Percentiles rank a stretch among this genome's conserved stretches.
These are phyloP conservation scores for Leptodermis oblonga DNA, from an alignment of 257 asterid species.

Conservation along the genomic window DNA sequence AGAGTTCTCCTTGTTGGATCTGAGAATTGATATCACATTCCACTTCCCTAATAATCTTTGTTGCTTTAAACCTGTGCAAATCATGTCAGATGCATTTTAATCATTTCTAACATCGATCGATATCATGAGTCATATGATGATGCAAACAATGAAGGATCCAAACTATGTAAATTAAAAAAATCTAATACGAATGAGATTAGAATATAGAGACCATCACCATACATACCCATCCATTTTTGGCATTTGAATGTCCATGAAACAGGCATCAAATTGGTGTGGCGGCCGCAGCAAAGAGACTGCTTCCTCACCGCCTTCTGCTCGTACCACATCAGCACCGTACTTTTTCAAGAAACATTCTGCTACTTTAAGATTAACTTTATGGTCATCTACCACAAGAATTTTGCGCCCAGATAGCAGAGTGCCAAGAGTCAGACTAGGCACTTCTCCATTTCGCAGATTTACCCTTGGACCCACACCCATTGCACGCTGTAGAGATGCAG, in stretches of 20 bases:
- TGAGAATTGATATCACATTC: slow-evolving; percentile 44
- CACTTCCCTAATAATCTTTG: slow-evolving; percentile 53
- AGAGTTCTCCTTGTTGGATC: slow-evolving; percentile 44
- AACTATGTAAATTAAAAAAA: neutral
- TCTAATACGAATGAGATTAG: neutral
- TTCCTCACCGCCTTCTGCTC: slow-evolving; percentile 67
- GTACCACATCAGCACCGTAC: slow-evolving; percentile 91
- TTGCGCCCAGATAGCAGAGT: slow-evolving; percentile 73
- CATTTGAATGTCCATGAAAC: slow-evolving; percentile 99
- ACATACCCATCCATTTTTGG: slow-evolving; percentile 96
- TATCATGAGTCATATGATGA: neutral
- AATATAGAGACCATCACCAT: neutral
- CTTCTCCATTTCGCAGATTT: slow-evolving; percentile 45
- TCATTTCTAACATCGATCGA: neutral
- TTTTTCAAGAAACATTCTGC: slow-evolving; percentile 80
- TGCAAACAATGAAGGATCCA: neutral
- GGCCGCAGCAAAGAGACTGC: slow-evolving; percentile 66
- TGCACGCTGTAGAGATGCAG: slow-evolving; percentile 76
- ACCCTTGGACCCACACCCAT: slow-evolving; percentile 60
- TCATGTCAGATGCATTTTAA: slow-evolving; percentile 8
- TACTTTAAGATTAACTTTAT: slow-evolving; percentile 82
- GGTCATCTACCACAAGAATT: slow-evolving; percentile 85
- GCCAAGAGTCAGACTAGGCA: slow-evolving; percentile 41
- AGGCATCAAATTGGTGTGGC: slow-evolving; percentile 89
- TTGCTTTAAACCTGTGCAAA: slow-evolving; percentile 70